Percentiles rank a stretch among this genome's conserved stretches.
Conservation (phyloP, 768 basidiomycete species). For the Lyophyllum shimeji region DNA sequence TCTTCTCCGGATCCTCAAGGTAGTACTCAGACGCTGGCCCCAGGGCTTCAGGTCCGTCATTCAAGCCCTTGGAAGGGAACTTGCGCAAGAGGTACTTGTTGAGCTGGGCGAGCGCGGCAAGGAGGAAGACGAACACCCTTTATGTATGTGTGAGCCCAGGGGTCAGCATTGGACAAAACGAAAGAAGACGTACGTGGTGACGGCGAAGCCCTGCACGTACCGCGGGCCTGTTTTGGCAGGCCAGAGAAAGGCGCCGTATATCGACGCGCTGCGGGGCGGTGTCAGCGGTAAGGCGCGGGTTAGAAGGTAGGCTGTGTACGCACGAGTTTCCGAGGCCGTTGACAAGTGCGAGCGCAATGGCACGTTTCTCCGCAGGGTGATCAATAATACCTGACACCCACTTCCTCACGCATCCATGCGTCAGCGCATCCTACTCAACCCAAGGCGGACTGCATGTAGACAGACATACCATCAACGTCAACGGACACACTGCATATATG, state of each 20-base stretch:
- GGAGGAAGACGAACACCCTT: neutral
- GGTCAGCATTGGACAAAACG: neutral
- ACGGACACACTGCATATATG: neutral
- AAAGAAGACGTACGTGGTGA: neutral
- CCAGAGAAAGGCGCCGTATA: constrained; percentile 1
- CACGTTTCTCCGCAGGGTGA: neutral
- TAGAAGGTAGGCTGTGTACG: neutral
- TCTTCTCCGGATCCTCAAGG: neutral
- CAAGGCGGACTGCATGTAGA: too few relatives aligned
- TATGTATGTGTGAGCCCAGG: too few relatives aligned
- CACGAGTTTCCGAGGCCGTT: neutral
- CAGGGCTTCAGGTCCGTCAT: neutral
- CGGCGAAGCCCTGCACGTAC: neutral
- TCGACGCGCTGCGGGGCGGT: neutral
- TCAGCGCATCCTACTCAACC: too few relatives aligned
- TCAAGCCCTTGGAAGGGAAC: neutral
- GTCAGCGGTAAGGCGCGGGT: neutral
- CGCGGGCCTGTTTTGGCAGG: neutral
- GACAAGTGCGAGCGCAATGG: neutral
- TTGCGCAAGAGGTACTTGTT: neutral
- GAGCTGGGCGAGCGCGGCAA: neutral
- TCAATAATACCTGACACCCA: neutral
- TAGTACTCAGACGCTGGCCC: neutral
- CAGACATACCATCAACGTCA: neutral
- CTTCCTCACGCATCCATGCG: too few relatives aligned